Evolutionary conservation across 2,329 filamentous ascomycete genomes (phyloP), one percentile per base, ranked within the genome.

Genomic region (Neofusicoccum laricinum): DNA sequence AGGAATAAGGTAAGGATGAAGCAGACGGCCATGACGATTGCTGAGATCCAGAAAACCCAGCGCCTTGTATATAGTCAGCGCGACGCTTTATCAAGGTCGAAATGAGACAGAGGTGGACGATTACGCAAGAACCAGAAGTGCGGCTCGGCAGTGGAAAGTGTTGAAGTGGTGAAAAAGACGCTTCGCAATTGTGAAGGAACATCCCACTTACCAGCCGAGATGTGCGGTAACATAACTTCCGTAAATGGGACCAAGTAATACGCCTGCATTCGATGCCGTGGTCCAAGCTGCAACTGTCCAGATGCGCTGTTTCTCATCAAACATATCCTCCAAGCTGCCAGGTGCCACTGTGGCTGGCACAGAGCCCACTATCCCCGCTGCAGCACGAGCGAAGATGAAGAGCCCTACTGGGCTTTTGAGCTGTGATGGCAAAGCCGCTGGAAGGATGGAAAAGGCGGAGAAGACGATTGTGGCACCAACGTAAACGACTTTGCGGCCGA

Each of bases 401-500:
- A 19, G 30, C 0, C 19, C 53, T 10, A 64, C 17, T 15, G 63
- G 30, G 2, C 61, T 48, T 11, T 30, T 41, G 14, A 41, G 3
- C n/a, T 25, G 19, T 11, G 49, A 32, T 5, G 63, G 43, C 15
- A 64, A 53, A 12, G 53, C 63, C 4, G 63, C 63, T 6, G 38
- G 32, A 15, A 64, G 5, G 43, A 43, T 53, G 58, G 72, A 77
- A 58, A 71, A 73, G 34, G 73, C 63, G 15, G 69, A 69, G 58
- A 72, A 76, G 15, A 74, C 45, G 1, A 65, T 68, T 3, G 72
- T 69, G 51, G 75, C 74, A 21, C 70, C 57, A 25, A 77, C 66
- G 45, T 78, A 78, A 19, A 77, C 68, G 19, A 70, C 72, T 53
- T 76, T 77, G 19, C 76, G 76, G 3, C 76, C 76, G 64, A 78